Percentiles rank a stretch among this genome's conserved stretches.
These are phyloP conservation scores for Viola odorata DNA, from an alignment of 345 rosid genomes.

Conservation along the genomic window DNA sequence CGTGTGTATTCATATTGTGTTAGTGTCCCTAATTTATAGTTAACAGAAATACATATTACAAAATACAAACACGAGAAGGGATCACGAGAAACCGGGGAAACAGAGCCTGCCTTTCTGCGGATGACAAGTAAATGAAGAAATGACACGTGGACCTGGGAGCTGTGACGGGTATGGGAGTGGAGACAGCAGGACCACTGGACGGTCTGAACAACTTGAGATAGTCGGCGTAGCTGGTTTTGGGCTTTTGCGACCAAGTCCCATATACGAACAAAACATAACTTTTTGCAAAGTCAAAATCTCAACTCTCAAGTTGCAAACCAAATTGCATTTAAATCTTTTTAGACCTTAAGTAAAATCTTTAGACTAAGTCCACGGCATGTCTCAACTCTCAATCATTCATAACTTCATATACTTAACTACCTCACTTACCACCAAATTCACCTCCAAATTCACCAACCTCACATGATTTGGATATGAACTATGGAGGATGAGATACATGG, in stretches of 20 bases:
- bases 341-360: neutral
- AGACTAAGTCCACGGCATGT: neutral
- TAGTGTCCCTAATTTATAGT: no score
- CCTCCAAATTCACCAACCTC: no score
- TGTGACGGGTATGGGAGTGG: constrained; percentile 34
- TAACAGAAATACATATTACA: no score
- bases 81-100: constrained; percentile 19
- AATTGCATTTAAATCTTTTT: neutral
- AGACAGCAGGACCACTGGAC: neutral
- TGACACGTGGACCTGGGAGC: constrained; percentile 21
- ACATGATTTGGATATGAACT: no score
- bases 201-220: constrained; percentile 32
- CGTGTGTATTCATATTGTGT: no score
- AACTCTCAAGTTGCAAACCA: neutral
- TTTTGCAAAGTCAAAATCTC: constrained; percentile 19
- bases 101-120: neutral
- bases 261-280: constrained; percentile 47
- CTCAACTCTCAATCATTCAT: neutral
- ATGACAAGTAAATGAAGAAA: neutral
- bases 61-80: neutral
- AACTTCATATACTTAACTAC: no score
- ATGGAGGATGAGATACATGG: no score
- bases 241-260: constrained; percentile 23
- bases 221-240: constrained; percentile 39
- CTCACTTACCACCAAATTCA: no score